A percentile compares a stretch with the other conserved stretches of the same genome.
These are phyloP conservation scores for Penicillium sp. DNA, from an alignment of 2,329 filamentous ascomycete genomes.

Conservation along the genomic window DNA sequence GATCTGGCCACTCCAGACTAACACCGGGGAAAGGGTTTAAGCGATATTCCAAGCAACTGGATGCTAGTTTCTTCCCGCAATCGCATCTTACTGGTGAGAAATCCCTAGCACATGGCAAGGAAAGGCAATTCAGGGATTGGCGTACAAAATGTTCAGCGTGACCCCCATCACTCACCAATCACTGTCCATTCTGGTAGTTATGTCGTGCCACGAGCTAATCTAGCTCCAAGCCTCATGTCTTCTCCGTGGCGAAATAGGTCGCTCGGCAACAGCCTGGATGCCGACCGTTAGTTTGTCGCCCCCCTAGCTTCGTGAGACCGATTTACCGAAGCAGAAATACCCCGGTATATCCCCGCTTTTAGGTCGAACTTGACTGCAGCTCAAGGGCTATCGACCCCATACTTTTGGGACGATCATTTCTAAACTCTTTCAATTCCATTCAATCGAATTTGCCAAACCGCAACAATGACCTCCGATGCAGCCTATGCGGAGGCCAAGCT, in stretches of 20 bases:
- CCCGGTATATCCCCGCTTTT: conserved; percentile 1
- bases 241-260: conserved; percentile 22
- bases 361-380: background rate
- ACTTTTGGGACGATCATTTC: background rate
- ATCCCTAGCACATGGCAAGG: background rate
- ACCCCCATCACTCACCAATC: conserved; percentile 11
- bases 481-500: conserved; percentile 4
- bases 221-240: conserved; percentile 1
- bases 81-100: conserved; percentile 19
- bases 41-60: background rate
- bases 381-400: background rate
- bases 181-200: background rate
- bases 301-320: conserved; percentile 2
- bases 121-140: background rate
- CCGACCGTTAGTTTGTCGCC: background rate
- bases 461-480: conserved; percentile 8
- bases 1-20: background rate
- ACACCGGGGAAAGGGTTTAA: background rate
- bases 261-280: background rate
- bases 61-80: conserved; percentile 1
- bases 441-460: background rate
- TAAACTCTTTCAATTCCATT: background rate
- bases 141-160: conserved; percentile 4
- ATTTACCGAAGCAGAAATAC: conserved; percentile 13
- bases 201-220: background rate